Evolutionary conservation across 306 rosid species (phyloP), one percentile per base, ranked within the genome.

Genomic region (Prunus mira): DNA sequence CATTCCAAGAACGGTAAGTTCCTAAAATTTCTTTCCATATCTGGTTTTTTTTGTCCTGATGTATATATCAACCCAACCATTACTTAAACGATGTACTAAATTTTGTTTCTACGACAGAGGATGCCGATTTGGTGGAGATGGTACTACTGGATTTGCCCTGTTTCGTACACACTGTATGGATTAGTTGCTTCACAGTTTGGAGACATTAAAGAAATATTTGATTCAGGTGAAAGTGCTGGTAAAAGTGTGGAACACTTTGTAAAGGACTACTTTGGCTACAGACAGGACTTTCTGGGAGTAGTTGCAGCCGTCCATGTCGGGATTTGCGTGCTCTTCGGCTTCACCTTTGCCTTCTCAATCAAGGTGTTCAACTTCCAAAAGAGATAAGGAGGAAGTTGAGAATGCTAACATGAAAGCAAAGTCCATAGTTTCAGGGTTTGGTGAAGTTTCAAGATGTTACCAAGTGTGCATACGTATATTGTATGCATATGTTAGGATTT

Each of bases 81-180:
- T 30, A 18, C 45, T 19, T 22, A 19, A 20, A 25, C 28, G 58
- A 12, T 66, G 43, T 24, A 28, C 28, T 30, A 58, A 24, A 15
- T 67, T 11, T 11, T 57, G 41, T 56, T 49, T 27, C 4, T 18
- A 43, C 64, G 50, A 20, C 82, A 82, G 86, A 78, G 77, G 58
- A 82, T 82, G 49, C 86, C 86, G 18, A 75, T 82, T 45, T 82
- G 86, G 86, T 82, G 86, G 86, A 82, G 86, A 70, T 82, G 86
- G 86, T 82, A 82, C 83, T 82, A 75, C 2, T 82, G 86, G 86
- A 67, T 70, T 1, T 82, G 83, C 78, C 86, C 86, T 1, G 80
- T 82, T 27, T 72, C 86, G 6, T 82, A 81, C 69, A 82, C 83
- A 17, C 28, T 82, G 68, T 82, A 82, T 17, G 86, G 86, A 12